These are phyloP conservation scores for Musa troglodytarum DNA, from an alignment of 176 grass and related monocot genomes.

Conservation along the genomic window DNA sequence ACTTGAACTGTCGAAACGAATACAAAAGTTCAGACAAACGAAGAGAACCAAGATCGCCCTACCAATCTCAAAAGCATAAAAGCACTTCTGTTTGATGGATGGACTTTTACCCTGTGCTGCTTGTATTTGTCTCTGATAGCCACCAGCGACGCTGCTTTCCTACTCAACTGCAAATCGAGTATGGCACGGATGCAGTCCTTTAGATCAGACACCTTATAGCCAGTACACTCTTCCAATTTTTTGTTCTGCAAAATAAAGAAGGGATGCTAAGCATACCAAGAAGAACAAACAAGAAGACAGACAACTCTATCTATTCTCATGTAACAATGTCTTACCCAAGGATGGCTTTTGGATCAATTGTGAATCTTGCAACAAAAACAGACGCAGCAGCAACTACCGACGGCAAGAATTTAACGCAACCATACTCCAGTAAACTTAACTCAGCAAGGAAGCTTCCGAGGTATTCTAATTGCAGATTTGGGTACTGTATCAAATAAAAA, in stretches of 20 bases:
- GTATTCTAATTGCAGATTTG: slow-evolving; percentile 46
- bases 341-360: slow-evolving; percentile 42
- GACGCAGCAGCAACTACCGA: slow-evolving; percentile 73
- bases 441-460: slow-evolving; percentile 70
- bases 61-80: neutral
- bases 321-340: slow-evolving; percentile 57
- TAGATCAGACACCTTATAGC: slow-evolving; percentile 61
- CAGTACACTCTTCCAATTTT: slow-evolving; percentile 44
- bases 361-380: slow-evolving; percentile 67
- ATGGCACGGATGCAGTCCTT: slow-evolving; percentile 60
- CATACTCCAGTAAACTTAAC: slow-evolving; percentile 73
- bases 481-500: slow-evolving; percentile 27
- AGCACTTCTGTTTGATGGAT: neutral
- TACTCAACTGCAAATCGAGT: slow-evolving; percentile 71
- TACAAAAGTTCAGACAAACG: neutral
- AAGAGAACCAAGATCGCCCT: no score
- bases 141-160: slow-evolving; percentile 29
- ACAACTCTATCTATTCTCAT: neutral
- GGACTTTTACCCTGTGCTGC: slow-evolving; percentile 53
- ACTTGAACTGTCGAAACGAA: slow-evolving; percentile 8
- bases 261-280: slow-evolving; percentile 2
- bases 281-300: neutral
- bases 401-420: slow-evolving; percentile 64
- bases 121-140: slow-evolving; percentile 86
- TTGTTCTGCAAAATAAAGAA: slow-evolving; percentile 35